Percentiles rank a stretch among this genome's conserved stretches.
These are phyloP conservation scores for Naganishia kalamii DNA, from an alignment of 768 basidiomycete species.

Conservation along the genomic window DNA sequence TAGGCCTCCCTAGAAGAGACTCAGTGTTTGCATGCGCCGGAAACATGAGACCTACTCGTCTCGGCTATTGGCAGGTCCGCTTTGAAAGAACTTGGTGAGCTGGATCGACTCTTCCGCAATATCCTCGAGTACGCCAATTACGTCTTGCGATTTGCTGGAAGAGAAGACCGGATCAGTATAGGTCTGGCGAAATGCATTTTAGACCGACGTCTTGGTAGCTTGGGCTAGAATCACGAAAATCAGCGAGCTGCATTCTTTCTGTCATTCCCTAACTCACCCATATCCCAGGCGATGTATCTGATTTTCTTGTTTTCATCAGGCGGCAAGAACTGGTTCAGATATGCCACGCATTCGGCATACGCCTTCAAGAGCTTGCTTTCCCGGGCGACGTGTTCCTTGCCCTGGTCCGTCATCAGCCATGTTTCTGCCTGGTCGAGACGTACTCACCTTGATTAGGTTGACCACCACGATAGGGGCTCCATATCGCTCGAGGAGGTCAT, in stretches of 20 bases:
- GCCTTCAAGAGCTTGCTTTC: slow-evolving; percentile 86
- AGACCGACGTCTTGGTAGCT: slow-evolving; percentile 15
- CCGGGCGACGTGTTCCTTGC: slow-evolving; percentile 55
- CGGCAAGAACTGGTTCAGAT: slow-evolving; percentile 92
- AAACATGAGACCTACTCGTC: not conserved
- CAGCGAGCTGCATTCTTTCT: slow-evolving; percentile 50
- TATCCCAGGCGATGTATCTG: slow-evolving; percentile 91
- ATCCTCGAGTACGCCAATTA: slow-evolving; percentile 89
- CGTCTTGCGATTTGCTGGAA: slow-evolving; percentile 81
- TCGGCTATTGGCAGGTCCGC: slow-evolving; percentile 51
- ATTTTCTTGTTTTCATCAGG: slow-evolving; percentile 64
- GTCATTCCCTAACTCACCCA: slow-evolving; percentile 53
- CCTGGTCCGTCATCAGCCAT: slow-evolving; percentile 23
- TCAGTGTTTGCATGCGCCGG: not conserved
- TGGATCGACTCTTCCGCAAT: slow-evolving; percentile 88
- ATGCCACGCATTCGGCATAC: slow-evolving; percentile 83
- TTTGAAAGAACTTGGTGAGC: slow-evolving; percentile 90
- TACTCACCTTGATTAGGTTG: slow-evolving; percentile 85
- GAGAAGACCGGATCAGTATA: slow-evolving; percentile 1
- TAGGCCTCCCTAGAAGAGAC: not conserved
- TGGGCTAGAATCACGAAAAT: not conserved
- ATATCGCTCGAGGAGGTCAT: slow-evolving; percentile 80
- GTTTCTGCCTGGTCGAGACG: slow-evolving; percentile 48
- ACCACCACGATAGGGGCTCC: slow-evolving; percentile 83
- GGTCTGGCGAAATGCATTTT: not conserved